phyloP scores from a whole-genome alignment of 2,329 filamentous ascomycete genomes.

The Waltergamsia citrina region DNA sequence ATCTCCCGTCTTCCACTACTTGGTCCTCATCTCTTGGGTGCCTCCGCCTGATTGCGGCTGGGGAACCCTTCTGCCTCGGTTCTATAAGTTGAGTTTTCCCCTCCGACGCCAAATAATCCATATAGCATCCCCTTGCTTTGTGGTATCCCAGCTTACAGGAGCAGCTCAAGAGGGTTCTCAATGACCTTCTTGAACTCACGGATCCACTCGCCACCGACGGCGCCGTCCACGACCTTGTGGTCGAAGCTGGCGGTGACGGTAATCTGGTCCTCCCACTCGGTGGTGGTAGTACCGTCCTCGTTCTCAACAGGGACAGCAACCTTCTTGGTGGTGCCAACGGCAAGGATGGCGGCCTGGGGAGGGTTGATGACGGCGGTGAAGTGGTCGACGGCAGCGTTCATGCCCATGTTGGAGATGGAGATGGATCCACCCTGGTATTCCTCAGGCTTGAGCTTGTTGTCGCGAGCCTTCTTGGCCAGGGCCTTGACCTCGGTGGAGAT shows the following conservation, averaged over 20 bases:
- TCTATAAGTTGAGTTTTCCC: constrained; percentile 3
- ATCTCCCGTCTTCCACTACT: neutral
- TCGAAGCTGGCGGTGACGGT: constrained; percentile 92
- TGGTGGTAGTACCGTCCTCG: constrained; percentile 64
- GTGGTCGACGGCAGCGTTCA: constrained; percentile 92
- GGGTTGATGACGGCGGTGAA: constrained; percentile 99
- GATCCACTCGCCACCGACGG: constrained; percentile 94
- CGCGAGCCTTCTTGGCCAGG: constrained; percentile 89
- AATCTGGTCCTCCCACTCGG: constrained; percentile 97
- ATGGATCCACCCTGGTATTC: constrained; percentile 99
- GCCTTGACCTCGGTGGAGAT: constrained; percentile 92
- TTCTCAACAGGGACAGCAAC: constrained; percentile 79
- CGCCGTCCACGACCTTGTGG: constrained; percentile 97
- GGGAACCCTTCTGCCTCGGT: neutral
- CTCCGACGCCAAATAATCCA: neutral
- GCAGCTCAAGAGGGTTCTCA: constrained; percentile 91
- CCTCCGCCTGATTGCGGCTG: neutral
- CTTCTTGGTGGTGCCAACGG: constrained; percentile 92
- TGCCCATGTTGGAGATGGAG: constrained; percentile 99
- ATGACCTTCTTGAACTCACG: constrained; percentile 94
- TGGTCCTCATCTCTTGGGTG: too few species aligned
- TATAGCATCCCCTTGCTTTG: neutral
- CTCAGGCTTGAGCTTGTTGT: constrained; percentile 98
- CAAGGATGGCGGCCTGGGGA: constrained; percentile 89
- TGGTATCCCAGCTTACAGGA: constrained; percentile 57